These are phyloP conservation scores for Paecilomyces formosus DNA, from an alignment of 2,329 filamentous ascomycete genomes.

Conservation along the genomic window DNA sequence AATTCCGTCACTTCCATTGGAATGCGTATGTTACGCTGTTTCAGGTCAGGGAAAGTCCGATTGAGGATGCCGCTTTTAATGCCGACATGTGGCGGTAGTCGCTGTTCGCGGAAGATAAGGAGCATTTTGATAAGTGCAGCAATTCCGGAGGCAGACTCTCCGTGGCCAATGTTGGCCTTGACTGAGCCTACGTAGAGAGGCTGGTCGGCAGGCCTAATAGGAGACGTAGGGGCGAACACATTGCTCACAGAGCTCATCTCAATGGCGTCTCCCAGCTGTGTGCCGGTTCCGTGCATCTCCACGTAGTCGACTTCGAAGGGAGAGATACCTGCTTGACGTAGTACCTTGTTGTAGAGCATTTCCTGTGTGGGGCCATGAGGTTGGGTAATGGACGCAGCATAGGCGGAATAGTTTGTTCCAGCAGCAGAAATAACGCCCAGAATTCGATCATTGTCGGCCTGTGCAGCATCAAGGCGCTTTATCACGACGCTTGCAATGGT, in stretches of 20 bases:
- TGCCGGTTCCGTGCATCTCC: constrained; percentile 83
- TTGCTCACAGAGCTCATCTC: constrained; percentile 69
- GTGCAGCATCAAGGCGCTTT: constrained; percentile 65
- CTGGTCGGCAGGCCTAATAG: constrained; percentile 7
- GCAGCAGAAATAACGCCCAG: constrained; percentile 62
- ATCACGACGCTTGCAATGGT: constrained; percentile 63
- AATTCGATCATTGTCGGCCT: constrained; percentile 55
- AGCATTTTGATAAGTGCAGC: constrained; percentile 51
- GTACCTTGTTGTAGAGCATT: constrained; percentile 57
- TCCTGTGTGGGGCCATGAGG: constrained; percentile 70
- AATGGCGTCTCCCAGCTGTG: constrained; percentile 68
- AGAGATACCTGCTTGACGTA: constrained; percentile 63
- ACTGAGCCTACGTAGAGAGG: constrained; percentile 18
- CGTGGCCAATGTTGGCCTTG: constrained; percentile 33
- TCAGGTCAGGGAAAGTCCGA: constrained; percentile 18
- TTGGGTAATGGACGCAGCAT: constrained; percentile 71
- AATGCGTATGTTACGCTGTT: constrained; percentile 26
- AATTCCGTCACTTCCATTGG: constrained; percentile 3
- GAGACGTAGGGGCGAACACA: constrained; percentile 43
- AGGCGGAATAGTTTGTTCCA: constrained; percentile 67
- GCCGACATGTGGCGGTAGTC: constrained; percentile 57
- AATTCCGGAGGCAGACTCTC: constrained; percentile 27
- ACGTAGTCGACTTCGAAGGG: constrained; percentile 69
- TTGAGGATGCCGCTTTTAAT: constrained; percentile 45
- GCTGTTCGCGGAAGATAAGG: constrained; percentile 54